These are phyloP conservation scores for Xylaria sp. DNA, from an alignment of 2,329 filamentous ascomycete species.

Conservation along the genomic window DNA sequence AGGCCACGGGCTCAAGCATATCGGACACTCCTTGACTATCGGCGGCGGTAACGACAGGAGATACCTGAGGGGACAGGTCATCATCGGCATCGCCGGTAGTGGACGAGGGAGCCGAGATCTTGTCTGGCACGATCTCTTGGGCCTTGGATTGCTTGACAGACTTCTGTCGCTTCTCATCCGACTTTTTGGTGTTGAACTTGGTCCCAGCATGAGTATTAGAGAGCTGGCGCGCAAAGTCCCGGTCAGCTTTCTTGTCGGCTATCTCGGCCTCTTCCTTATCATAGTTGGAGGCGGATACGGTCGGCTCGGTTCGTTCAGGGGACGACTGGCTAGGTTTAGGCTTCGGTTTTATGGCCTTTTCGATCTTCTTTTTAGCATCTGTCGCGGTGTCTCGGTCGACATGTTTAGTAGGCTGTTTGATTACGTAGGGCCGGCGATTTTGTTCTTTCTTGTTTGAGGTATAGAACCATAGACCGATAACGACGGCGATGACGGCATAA, in stretches of 20 bases:
- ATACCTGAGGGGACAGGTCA: conserved; percentile 76
- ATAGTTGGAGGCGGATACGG: conserved; percentile 52
- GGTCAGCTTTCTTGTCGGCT: conserved; percentile 66
- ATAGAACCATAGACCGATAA: conserved; percentile 47
- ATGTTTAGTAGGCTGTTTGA: conserved; percentile 42
- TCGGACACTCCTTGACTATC: conserved; percentile 80
- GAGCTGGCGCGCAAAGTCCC: conserved; percentile 79
- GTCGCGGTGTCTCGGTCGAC: conserved; percentile 43
- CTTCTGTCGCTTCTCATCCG: conserved; percentile 72
- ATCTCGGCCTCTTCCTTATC: conserved; percentile 62
- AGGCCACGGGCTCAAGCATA: conserved; percentile 82
- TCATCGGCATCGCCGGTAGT: conserved; percentile 83
- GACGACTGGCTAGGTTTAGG: conserved; percentile 50
- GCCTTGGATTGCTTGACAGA: conserved; percentile 76
- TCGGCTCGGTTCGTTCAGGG: conserved; percentile 31
- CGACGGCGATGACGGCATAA: conserved; percentile 49
- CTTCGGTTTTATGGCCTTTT: conserved; percentile 50
- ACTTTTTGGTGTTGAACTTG: conserved; percentile 63
- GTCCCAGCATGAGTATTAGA: conserved; percentile 76
- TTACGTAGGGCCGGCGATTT: conserved; percentile 36
- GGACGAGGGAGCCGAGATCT: conserved; percentile 72
- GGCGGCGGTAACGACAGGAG: conserved; percentile 68
- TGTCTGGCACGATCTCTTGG: conserved; percentile 61
- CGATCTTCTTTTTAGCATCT: conserved; percentile 53
- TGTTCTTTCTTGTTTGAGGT: conserved; percentile 38